A percentile compares a stretch with the other conserved stretches of the same genome.
phyloP scores from a whole-genome alignment of 2,329 filamentous ascomycete genomes.

The Chaetomiaceae sp. region DNA sequence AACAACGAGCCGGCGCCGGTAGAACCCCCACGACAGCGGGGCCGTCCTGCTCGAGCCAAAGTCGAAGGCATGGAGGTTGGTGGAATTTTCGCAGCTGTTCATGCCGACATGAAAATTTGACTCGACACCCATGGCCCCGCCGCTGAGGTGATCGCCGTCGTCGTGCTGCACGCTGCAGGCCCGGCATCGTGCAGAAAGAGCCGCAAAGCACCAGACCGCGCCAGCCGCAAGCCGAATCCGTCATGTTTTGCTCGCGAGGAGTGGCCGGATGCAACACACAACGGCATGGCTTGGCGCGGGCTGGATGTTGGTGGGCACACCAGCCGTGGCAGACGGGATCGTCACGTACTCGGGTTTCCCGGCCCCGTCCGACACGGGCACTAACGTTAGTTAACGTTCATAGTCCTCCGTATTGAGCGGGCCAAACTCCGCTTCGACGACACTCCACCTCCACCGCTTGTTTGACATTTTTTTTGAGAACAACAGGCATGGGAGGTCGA shows the following conservation, averaged over 20 bases:
- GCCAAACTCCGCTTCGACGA: not conserved
- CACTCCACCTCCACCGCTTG: no score
- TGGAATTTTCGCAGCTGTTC: not conserved
- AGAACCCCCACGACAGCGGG: not conserved
- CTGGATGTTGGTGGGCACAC: not conserved
- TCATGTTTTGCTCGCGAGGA: not conserved
- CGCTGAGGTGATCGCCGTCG: not conserved
- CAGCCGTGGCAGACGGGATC: not conserved
- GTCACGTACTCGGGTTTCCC: not conserved
- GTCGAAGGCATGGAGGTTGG: not conserved
- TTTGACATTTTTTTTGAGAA: no score
- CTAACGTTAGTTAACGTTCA: no score
- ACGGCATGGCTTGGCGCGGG: not conserved
- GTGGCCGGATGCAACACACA: not conserved
- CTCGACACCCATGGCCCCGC: not conserved
- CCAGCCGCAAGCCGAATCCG: not conserved
- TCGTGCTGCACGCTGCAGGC: not conserved
- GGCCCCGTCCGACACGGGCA: no score
- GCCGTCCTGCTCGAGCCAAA: not conserved
- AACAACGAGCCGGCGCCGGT: not conserved
- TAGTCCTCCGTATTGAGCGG: no score
- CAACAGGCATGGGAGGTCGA: not conserved
- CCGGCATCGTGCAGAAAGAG: constrained; percentile 7
- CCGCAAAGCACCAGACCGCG: constrained; percentile 1
- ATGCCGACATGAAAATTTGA: not conserved